A percentile compares a stretch with the other conserved stretches of the same genome.
Conservation (phyloP, 2,329 filamentous ascomycete species). For the Microthyrium microscopicum region DNA sequence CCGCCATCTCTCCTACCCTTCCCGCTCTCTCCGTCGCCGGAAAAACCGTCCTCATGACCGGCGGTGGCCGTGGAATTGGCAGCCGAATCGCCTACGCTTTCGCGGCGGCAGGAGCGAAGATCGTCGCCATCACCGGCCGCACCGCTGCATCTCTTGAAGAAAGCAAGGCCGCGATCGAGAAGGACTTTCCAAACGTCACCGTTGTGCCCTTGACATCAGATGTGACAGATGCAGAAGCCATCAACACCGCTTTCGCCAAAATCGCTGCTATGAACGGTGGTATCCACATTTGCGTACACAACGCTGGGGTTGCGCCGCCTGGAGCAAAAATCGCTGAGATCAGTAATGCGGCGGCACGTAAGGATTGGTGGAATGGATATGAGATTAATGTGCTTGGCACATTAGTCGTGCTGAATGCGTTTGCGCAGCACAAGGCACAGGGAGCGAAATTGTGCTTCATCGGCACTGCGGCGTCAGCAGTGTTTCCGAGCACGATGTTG, state of each 20-base stretch:
- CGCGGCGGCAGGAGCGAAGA: constrained; percentile 26
- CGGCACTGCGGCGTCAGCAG: constrained; percentile 11
- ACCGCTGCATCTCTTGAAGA: too few species aligned
- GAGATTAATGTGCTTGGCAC: constrained; percentile 1
- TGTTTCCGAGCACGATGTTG: constrained; percentile 8
- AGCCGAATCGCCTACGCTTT: constrained; percentile 26
- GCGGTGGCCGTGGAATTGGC: constrained; percentile 30
- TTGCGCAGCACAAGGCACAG: constrained; percentile 10
- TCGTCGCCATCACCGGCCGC: constrained; percentile 29
- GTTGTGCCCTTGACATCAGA: too few species aligned
- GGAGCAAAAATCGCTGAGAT: too few species aligned
- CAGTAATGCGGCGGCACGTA: not conserved
- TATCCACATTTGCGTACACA: too few species aligned
- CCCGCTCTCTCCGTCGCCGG: constrained; percentile 24
- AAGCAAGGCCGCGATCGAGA: not conserved
- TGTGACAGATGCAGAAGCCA: too few species aligned
- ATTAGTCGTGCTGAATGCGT: constrained; percentile 12
- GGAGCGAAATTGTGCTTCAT: constrained; percentile 14
- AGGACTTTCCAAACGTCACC: not conserved
- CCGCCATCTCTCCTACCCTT: constrained; percentile 22
- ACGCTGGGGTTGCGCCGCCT: too few species aligned
- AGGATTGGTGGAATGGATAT: not conserved
- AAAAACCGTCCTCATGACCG: constrained; percentile 27
- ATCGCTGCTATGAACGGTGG: too few species aligned
- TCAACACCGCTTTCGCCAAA: too few species aligned